phyloP scores from a whole-genome alignment of 345 rosid species.

The Streptanthus diversifolius region DNA sequence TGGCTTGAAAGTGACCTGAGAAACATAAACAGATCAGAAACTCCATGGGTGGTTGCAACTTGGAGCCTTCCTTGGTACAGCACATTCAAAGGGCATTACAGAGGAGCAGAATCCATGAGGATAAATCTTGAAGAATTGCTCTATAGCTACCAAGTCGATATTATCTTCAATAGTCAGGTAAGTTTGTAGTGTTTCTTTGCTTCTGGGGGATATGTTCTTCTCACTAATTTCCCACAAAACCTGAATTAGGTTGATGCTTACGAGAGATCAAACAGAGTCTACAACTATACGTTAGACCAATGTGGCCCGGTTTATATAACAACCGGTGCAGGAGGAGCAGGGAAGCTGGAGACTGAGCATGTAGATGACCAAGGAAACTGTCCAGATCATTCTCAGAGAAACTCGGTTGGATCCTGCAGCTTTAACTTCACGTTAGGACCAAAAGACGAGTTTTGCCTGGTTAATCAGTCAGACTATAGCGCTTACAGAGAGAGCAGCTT shows the following conservation, averaged over 20 bases:
- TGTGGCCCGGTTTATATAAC: constrained; percentile 76
- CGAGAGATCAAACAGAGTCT: constrained; percentile 89
- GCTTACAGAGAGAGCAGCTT: constrained; percentile 93
- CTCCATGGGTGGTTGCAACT: constrained; percentile 86
- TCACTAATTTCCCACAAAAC: background rate
- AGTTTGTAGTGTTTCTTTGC: constrained; percentile 8
- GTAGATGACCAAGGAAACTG: constrained; percentile 90
- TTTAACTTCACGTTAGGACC: constrained; percentile 68
- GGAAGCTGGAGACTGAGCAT: constrained; percentile 56
- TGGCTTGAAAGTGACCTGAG: constrained; percentile 76
- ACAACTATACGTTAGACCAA: constrained; percentile 74
- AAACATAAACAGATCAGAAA: constrained; percentile 54
- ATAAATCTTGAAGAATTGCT: constrained; percentile 74
- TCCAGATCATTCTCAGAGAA: constrained; percentile 43
- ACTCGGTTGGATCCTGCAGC: constrained; percentile 47
- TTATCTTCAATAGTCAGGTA: constrained; percentile 84
- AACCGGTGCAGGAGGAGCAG: constrained; percentile 79
- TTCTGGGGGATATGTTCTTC: background rate
- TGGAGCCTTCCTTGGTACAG: constrained; percentile 95
- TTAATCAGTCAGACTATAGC: constrained; percentile 77
- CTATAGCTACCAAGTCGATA: constrained; percentile 53
- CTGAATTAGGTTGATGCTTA: constrained; percentile 80
- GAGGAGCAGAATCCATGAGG: constrained; percentile 91
- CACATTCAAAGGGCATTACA: constrained; percentile 68
- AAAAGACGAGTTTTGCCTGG: constrained; percentile 59